Evolutionary conservation across 2,329 filamentous ascomycete genomes (phyloP).

Genomic region (Harringtonia lauricola): DNA sequence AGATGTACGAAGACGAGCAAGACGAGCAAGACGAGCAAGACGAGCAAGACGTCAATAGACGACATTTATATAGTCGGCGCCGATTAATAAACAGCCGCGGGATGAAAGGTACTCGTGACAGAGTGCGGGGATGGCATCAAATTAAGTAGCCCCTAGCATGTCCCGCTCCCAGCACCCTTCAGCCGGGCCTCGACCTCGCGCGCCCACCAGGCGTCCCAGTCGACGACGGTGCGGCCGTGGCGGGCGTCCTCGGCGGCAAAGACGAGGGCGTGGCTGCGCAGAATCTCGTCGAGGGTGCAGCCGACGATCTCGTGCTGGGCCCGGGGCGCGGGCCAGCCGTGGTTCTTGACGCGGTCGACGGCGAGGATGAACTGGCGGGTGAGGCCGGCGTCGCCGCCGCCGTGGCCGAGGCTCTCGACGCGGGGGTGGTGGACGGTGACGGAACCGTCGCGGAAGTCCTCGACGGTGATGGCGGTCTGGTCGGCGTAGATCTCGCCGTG

Average conservation of each 20-base stretch:
- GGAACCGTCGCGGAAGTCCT: conserved; percentile 54
- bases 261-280: conserved; percentile 85
- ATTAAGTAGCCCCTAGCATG: neutral
- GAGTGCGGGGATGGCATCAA: too few relatives aligned
- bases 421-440: conserved; percentile 48
- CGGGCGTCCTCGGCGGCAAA: conserved; percentile 91
- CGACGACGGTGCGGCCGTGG: conserved; percentile 54
- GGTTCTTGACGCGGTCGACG: conserved; percentile 66
- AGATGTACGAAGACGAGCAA: too few relatives aligned
- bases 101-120: too few relatives aligned
- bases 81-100: too few relatives aligned
- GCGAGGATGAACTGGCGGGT: conserved; percentile 75
- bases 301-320: conserved; percentile 71
- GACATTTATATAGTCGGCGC: too few relatives aligned
- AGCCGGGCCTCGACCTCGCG: conserved; percentile 34
- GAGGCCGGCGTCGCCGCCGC: conserved; percentile 71
- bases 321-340: conserved; percentile 50
- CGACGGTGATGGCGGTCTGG: conserved; percentile 61
- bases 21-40: too few relatives aligned
- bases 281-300: conserved; percentile 73
- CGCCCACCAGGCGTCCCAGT: conserved; percentile 70
- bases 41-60: too few relatives aligned
- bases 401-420: conserved; percentile 49
- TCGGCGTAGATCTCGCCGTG: conserved; percentile 81
- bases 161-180: neutral